Base-by-base conservation (phyloP, 495 filamentous ascomycete genomes). In the Penicillium steckii region DNA sequence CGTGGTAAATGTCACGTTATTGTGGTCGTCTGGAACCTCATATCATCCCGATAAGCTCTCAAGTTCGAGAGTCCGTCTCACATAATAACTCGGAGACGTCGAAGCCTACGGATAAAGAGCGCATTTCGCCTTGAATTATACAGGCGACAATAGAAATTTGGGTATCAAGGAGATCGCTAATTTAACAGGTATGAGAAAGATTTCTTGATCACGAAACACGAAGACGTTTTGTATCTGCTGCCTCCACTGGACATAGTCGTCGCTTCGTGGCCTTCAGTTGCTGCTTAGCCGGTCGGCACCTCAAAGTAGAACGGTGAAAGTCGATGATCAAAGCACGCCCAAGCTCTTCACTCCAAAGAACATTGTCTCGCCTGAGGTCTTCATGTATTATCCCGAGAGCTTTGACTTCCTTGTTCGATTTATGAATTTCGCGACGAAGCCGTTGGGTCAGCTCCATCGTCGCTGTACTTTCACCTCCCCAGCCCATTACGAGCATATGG, bases 401-500 rank as follows among this genome's bases (percentile, higher is more conserved):
- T 48, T 53, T 53, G 18, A 69, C 48, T 30, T 57, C 57, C 30
- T 48, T 57, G 15, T 49, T 52, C n/a, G 60, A 63, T 26, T 38
- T 48, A 22, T 41, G 35, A 18, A 60, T 60, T 12, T 51, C 50
- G 3, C 15, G 26, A 18, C n/a, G 52, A 50, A 56, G 57, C 10
- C 13, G 3, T 17, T 29, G 15, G 12, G 52, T 56, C 10, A 49
- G 53, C 25, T 60, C 48, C 10, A 60, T 52, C 21, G 6, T 29
- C 29, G 46, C 48, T 22, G 33, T 60, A 29, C 52, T 50, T 40
- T 72, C 56, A 3, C 74, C 73, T 8, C 55, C 77, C 73, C 65
- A 81, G 33, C 66, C 74, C 40, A 82, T 68, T 0, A 82, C 58
- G 15, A 78, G 59, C 53, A 80, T 73, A 57, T 80, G 59, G 35